These are phyloP conservation scores for Ramaria rubella DNA, from an alignment of 768 basidiomycete species.

Conservation along the genomic window DNA sequence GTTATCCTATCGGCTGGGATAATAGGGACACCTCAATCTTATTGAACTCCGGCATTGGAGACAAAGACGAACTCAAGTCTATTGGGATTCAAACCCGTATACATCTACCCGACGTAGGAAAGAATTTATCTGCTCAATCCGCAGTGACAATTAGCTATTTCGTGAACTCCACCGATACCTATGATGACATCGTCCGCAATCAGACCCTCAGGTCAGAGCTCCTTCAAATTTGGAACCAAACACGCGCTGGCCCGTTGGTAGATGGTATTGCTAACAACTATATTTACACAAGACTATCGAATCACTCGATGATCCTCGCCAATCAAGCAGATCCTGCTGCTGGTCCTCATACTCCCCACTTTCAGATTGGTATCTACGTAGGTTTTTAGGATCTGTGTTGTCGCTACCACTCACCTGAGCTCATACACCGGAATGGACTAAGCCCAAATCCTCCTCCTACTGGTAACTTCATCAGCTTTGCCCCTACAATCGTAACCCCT, in stretches of 20 bases:
- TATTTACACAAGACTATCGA: constrained; percentile 12
- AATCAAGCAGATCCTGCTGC: constrained; percentile 13
- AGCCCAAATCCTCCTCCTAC: constrained; percentile 12
- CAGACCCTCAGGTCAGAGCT: constrained; percentile 4
- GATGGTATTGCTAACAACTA: not conserved
- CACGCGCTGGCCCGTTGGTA: constrained; percentile 10
- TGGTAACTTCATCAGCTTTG: constrained; percentile 24
- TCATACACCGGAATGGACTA: not conserved
- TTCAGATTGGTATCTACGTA: constrained; percentile 13
- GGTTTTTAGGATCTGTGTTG: not conserved
- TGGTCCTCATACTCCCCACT: constrained; percentile 14
- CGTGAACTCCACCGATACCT: constrained; percentile 9
- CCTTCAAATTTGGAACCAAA: constrained; percentile 10
- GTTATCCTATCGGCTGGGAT: constrained; percentile 22
- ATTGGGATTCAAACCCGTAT: constrained; percentile 20
- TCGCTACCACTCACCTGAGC: constrained; percentile 4
- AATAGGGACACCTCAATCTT: constrained; percentile 25
- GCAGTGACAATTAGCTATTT: constrained; percentile 13
- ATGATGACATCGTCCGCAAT: constrained; percentile 11
- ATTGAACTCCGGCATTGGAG: constrained; percentile 26
- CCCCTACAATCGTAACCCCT: constrained; percentile 25
- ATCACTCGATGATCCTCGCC: constrained; percentile 8
- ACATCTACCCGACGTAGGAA: constrained; percentile 32
- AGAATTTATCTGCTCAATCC: constrained; percentile 29
- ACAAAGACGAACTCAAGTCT: constrained; percentile 13